Base-by-base conservation (phyloP, 352 stramenopile species). In the Pythium pyrilobum region DNA sequence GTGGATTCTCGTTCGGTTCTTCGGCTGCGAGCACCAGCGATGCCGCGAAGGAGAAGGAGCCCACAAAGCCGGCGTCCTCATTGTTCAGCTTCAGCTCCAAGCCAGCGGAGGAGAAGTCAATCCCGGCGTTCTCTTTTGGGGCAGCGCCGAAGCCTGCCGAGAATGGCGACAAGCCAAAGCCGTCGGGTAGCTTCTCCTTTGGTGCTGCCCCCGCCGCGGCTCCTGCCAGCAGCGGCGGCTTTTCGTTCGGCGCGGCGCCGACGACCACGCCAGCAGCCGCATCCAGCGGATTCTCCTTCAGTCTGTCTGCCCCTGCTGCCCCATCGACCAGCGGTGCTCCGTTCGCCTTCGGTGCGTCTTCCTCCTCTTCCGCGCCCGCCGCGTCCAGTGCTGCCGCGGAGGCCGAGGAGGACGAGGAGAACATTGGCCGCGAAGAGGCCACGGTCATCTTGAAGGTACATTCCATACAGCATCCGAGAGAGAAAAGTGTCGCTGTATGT, bases 361-460 rank as follows among this genome's bases (percentile, higher is more conserved):
- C 66, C 13, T 52, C 48, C 37, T 42, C 43, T 25, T 43, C 59
- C 13, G 44, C 68, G 8, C 46, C 57, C 36, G 46, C 66, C 28
- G 53, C 66, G 20, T 45, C 48, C 18, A 29, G 52, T 0, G 60
- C 45, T 10, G 42, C 3, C 7, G 36, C 47, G 18, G 28, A 32
- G 4, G 62, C 66, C 2, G 78, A 89, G 20, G 80, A 91, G 41
- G 78, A 91, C 21, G 81, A 94, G 9, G 84, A 92, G 52, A 89
- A 74, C 38, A 65, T 95, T 46, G 84, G 84, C 43, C 84, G 77
- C 4, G 84, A 95, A 60, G 81, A 88, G 57, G 80, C 81, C 25
- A 95, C 84, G 10, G 80, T 95, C 10, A 91, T 95, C 49, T 64
- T 95, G 46, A 95, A 95, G 77, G 84, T 92, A n/a, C n/a, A n/a